phyloP scores from a whole-genome alignment of 1,139 yeast species.

The Debaryomycetaceae sp. region DNA sequence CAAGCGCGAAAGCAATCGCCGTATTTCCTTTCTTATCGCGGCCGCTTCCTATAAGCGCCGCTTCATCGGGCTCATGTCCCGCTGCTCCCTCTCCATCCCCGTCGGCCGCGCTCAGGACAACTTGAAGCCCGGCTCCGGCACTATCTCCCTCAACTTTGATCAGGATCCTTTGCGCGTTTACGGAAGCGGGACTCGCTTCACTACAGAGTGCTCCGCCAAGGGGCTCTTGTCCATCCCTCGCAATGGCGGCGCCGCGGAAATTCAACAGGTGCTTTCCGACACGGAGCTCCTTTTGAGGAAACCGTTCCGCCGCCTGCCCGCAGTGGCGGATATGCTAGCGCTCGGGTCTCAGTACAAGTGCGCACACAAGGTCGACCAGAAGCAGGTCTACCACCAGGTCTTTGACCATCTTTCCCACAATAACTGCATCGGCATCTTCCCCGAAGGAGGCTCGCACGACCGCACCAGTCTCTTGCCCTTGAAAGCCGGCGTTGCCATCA shows the following conservation, averaged over 20 bases:
- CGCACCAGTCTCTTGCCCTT: conserved; percentile 30
- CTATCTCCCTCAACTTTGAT: conserved; percentile 40
- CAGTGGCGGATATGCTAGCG: conserved; percentile 28
- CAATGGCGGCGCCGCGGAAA: conserved; percentile 68
- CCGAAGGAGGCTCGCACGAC: conserved; percentile 58
- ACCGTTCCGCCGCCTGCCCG: conserved; percentile 50
- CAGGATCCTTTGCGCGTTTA: conserved; percentile 34
- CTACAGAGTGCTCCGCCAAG: conserved; percentile 49
- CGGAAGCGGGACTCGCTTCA: conserved; percentile 64
- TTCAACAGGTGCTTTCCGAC: conserved; percentile 61
- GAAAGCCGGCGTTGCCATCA: conserved; percentile 39
- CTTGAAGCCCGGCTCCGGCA: conserved; percentile 50
- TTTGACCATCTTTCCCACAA: conserved; percentile 73
- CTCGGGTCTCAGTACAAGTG: conserved; percentile 56
- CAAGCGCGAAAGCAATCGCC: conserved; percentile 54
- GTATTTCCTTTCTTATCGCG: conserved; percentile 82
- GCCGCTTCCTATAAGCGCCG: conserved; percentile 61
- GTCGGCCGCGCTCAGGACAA: conserved; percentile 89
- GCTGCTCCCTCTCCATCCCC: conserved; percentile 73
- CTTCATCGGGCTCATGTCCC: conserved; percentile 67
- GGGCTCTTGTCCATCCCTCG: conserved; percentile 74
- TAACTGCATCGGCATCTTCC: conserved; percentile 88
- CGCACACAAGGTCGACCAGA: conserved; percentile 81
- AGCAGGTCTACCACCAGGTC: conserved; percentile 68
- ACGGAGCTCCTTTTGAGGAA: conserved; percentile 60